These are phyloP conservation scores for Mucor mucedo DNA, from an alignment of 371 early-diverging fungal genomes.

Conservation along the genomic window DNA sequence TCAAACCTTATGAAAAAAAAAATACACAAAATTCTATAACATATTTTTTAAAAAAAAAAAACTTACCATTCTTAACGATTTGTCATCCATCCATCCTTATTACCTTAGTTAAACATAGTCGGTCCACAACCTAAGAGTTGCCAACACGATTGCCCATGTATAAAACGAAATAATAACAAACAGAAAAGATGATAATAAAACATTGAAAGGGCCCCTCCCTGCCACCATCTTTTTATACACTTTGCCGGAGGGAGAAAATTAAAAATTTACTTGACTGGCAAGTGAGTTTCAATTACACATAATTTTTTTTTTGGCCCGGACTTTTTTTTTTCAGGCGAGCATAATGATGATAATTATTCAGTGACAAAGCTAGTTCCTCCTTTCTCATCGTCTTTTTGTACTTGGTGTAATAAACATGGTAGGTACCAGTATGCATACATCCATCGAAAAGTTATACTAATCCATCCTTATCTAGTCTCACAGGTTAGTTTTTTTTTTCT, in stretches of 20 bases:
- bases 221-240: no score
- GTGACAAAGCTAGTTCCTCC: slow-evolving; percentile 12
- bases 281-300: not conserved
- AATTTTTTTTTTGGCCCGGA: not conserved
- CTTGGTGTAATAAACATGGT: slow-evolving; percentile 34
- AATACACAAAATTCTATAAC: no score
- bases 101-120: no score
- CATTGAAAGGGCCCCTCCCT: no score
- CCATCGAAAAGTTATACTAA: slow-evolving; percentile 13
- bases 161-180: no score
- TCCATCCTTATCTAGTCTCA: slow-evolving; percentile 22
- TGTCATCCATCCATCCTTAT: not conserved
- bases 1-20: no score
- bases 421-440: slow-evolving; percentile 11
- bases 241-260: no score
- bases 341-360: not conserved
- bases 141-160: no score
- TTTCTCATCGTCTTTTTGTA: slow-evolving; percentile 26
- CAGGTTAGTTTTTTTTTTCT: slow-evolving; percentile 22
- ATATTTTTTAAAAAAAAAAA: not conserved
- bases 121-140: no score
- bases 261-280: no score
- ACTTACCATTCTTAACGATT: slow-evolving; percentile 8
- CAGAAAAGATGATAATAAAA: no score
- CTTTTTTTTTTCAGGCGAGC: not conserved